Conservation (phyloP, 1,284 basidiomycete genomes). For the Cutaneotrichosporon cavernicola region DNA sequence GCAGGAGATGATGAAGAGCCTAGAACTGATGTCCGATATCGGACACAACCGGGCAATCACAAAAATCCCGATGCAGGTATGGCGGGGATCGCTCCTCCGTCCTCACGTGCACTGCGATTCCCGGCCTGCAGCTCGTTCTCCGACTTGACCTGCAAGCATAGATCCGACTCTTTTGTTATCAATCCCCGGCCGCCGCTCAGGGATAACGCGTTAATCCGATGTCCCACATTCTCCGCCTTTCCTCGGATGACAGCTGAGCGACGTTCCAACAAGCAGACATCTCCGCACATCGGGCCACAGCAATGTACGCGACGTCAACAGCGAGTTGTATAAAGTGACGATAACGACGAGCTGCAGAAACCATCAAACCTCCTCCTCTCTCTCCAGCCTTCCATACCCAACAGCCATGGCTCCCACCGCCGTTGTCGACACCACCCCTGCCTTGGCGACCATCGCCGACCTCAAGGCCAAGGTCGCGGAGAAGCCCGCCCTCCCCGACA, state of each 20-base stretch:
- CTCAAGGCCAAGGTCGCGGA: conserved; percentile 22
- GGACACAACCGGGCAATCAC: neutral
- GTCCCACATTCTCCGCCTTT: neutral
- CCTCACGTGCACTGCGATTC: no score
- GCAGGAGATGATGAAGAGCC: no score
- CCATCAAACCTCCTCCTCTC: neutral
- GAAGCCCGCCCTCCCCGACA: conserved; percentile 18
- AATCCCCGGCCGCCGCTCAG: neutral
- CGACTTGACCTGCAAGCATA: neutral
- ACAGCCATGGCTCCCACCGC: conserved; percentile 28
- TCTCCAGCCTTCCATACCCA: neutral
- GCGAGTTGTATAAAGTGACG: neutral
- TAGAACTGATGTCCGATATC: neutral
- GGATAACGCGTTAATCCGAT: neutral
- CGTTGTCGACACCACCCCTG: conserved; percentile 14
- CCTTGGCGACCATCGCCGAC: conserved; percentile 9
- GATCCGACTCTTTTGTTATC: neutral
- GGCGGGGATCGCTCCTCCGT: neutral
- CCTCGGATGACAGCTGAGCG: neutral
- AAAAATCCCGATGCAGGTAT: neutral
- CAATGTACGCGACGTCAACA: neutral
- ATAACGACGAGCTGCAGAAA: neutral
- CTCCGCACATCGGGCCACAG: neutral
- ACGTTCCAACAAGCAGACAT: neutral
- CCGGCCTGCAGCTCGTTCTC: neutral